Evolutionary conservation across 306 rosid genomes (phyloP).

Genomic region (Cicer chorassanicum): DNA sequence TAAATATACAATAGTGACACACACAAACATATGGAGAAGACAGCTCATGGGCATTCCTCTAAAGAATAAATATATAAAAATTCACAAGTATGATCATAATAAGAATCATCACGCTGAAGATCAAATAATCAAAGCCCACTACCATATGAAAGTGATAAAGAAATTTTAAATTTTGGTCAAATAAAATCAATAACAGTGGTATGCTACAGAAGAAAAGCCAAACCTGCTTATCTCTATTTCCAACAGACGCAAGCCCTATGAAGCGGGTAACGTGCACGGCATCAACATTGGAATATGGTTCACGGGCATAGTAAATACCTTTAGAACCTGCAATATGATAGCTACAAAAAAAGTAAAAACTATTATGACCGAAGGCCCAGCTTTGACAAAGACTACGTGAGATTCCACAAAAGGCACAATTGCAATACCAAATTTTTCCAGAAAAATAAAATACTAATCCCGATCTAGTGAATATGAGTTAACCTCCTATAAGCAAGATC

Average conservation of each 20-base stretch:
- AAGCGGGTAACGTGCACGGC: slow-evolving; percentile 94
- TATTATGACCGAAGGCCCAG: slow-evolving; percentile 17
- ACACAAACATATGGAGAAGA: neutral
- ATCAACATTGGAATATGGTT: slow-evolving; percentile 85
- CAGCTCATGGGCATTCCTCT: slow-evolving; percentile 4
- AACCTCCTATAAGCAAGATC: slow-evolving; percentile 32
- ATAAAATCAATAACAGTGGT: slow-evolving; percentile 27
- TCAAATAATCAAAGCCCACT: neutral
- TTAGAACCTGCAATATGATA: slow-evolving; percentile 93
- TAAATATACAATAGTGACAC: neutral
- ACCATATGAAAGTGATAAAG: slow-evolving; percentile 2
- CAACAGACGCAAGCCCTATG: slow-evolving; percentile 93
- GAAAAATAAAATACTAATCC: slow-evolving; percentile 24
- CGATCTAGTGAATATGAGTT: slow-evolving; percentile 14
- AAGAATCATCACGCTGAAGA: slow-evolving; percentile 12
- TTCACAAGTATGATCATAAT: slow-evolving; percentile 3
- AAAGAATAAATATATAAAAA: slow-evolving; percentile 28
- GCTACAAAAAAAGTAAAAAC: slow-evolving; percentile 52
- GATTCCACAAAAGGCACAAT: slow-evolving; percentile 35
- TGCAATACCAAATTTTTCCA: slow-evolving; percentile 29
- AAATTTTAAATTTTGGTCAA: neutral
- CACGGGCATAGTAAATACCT: slow-evolving; percentile 83
- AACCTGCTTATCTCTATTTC: slow-evolving; percentile 96
- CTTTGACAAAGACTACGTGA: slow-evolving; percentile 33
- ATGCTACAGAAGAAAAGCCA: slow-evolving; percentile 26